Evolutionary conservation across 2,329 filamentous ascomycete genomes (phyloP), one percentile per base, ranked within the genome.

Genomic region (Capronia americana): DNA sequence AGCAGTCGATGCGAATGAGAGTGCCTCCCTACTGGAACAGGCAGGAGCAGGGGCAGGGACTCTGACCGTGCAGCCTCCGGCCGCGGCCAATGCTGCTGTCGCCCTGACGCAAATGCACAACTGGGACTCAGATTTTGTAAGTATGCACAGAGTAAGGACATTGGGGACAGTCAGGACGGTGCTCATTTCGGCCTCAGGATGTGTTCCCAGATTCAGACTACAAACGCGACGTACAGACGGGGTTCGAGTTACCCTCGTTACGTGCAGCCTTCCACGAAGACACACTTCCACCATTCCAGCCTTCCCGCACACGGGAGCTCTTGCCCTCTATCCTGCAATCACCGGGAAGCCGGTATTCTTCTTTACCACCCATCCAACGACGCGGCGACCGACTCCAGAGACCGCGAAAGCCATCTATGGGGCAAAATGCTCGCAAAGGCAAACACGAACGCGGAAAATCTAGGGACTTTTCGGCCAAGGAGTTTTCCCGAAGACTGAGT

Each of bases 61-160:
- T 64, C 80, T 87, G 57, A 92, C 93, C 71, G 91, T 95, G 70
- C 88, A 79, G 79, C 86, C 75, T 83, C 89, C 73, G 84, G 85
- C 78, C 86, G 87, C 90, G 66, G 89, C 89, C 64, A 92, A 88
- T 73, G 93, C 93, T 62, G 93, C 93, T 55, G 92, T 92, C 60
- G 93, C 92, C 54, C 84, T 98, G 67, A 92, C 93, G 54, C 92
- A 96, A 81, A 85, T 98, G 74, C 89, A 92, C 76, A 89, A 92
- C 66, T 91, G 89, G 87, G 92, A 95, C 70, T 89, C 88, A 60
- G 91, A 93, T 79, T 85, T 85, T 79, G 91, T 93, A 84, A 79
- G 87, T 84, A 68, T 63, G 65, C 68, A 48, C 46, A 34, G 46
- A 51, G 55, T 38, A 11, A 46, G 24, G 54, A 34, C 23, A 58